These are phyloP conservation scores for Cucumis melo DNA, from an alignment of 306 rosid species.

Conservation along the genomic window DNA sequence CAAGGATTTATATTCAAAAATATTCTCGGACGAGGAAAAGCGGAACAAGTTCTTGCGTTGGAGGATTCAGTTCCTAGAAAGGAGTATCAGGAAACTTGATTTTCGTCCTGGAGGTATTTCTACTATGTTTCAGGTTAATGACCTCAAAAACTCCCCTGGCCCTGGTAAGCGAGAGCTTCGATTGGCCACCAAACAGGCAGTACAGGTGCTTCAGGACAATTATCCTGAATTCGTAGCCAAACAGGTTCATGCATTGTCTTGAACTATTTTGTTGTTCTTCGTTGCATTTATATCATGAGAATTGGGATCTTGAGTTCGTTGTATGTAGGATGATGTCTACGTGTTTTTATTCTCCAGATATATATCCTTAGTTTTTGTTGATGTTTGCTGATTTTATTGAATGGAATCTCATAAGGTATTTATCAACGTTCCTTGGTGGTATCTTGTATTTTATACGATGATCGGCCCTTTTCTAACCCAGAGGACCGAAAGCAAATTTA, in stretches of 20 bases:
- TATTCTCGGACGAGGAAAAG: slow-evolving; percentile 44
- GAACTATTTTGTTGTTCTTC: neutral
- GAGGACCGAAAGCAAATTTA: slow-evolving; percentile 55
- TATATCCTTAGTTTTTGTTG: neutral
- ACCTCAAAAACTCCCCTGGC: slow-evolving; percentile 72
- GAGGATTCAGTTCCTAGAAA: slow-evolving; percentile 79
- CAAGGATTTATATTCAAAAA: slow-evolving; percentile 54
- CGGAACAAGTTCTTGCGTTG: slow-evolving; percentile 54
- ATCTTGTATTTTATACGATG: slow-evolving; percentile 39
- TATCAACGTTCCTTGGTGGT: slow-evolving; percentile 58
- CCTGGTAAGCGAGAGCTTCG: slow-evolving; percentile 68
- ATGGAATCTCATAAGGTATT: slow-evolving; percentile 22
- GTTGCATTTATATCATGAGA: neutral
- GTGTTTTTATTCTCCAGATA: neutral
- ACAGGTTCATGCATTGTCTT: slow-evolving; percentile 32
- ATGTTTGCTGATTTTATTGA: neutral
- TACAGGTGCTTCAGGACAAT: slow-evolving; percentile 85
- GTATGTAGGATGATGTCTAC: too few species aligned
- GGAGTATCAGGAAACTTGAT: slow-evolving; percentile 72
- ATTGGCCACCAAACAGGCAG: slow-evolving; percentile 68
- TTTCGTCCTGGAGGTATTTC: slow-evolving; percentile 48
- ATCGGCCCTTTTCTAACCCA: slow-evolving; percentile 41
- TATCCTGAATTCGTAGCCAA: slow-evolving; percentile 89
- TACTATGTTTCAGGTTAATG: slow-evolving; percentile 74
- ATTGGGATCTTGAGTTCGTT: too few species aligned